Percentiles rank a stretch among this genome's conserved stretches.
Evolutionary conservation across 169 alveolate genomes (phyloP).

Genomic region (Cryptosporidium ubiquitum): DNA sequence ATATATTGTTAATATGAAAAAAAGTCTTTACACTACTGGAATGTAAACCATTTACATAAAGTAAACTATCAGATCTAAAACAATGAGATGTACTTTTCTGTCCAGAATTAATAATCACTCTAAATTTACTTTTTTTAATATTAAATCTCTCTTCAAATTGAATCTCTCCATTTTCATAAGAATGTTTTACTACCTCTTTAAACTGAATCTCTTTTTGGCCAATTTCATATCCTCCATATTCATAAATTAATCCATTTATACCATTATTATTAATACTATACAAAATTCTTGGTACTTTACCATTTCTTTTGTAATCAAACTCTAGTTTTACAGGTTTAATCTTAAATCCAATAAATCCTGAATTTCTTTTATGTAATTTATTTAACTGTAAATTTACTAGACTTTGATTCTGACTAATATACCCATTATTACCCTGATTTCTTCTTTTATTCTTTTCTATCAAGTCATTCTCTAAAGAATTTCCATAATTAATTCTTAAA

Average conservation of each 20-base stretch:
- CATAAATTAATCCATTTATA: conserved; percentile 19
- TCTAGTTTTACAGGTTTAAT: conserved; percentile 14
- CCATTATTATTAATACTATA: conserved; percentile 35
- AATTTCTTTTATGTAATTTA: neutral
- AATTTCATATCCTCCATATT: conserved; percentile 55
- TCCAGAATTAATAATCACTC: neutral
- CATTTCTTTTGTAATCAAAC: neutral
- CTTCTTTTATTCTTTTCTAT: neutral
- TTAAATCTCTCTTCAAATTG: neutral
- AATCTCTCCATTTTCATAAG: neutral
- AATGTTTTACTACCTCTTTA: neutral
- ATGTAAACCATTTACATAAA: conserved; percentile 45
- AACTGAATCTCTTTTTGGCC: neutral
- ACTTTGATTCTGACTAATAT: neutral
- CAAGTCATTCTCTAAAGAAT: conserved; percentile 17
- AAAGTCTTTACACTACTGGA: conserved; percentile 27
- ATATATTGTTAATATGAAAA: neutral
- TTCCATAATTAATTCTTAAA: conserved; percentile 54
- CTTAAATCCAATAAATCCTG: conserved; percentile 46
- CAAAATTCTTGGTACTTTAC: conserved; percentile 35
- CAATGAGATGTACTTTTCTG: neutral
- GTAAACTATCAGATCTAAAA: conserved; percentile 1
- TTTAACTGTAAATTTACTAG: neutral
- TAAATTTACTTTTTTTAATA: neutral
- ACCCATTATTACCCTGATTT: neutral